Percentiles rank a stretch among this genome's conserved stretches.
These are phyloP conservation scores for Rhinocladiella mackenziei DNA, from an alignment of 2,329 filamentous ascomycete genomes.

Conservation along the genomic window DNA sequence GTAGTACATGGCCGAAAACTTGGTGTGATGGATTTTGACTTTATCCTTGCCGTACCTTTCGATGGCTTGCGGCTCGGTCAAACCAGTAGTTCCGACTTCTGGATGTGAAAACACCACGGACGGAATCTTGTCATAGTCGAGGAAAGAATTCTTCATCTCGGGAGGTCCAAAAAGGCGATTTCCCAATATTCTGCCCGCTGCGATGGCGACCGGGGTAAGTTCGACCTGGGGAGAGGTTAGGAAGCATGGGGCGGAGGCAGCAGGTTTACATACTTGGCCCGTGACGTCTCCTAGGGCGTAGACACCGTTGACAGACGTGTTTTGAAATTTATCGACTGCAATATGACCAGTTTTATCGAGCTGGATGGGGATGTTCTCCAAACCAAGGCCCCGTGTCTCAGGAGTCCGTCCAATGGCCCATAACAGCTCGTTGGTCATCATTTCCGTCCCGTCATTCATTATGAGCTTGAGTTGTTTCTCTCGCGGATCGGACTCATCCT, in stretches of 20 bases:
- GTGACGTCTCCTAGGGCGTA: slow-evolving; percentile 52
- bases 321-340: slow-evolving; percentile 49
- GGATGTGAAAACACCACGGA: slow-evolving; percentile 53
- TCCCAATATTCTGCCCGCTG: slow-evolving; percentile 48
- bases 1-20: slow-evolving; percentile 50
- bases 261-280: slow-evolving; percentile 38
- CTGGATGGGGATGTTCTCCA: slow-evolving; percentile 43
- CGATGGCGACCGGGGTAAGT: slow-evolving; percentile 51
- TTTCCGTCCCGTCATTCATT: slow-evolving; percentile 40
- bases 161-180: slow-evolving; percentile 49
- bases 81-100: slow-evolving; percentile 47
- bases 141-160: slow-evolving; percentile 42
- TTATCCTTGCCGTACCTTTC: slow-evolving; percentile 47
- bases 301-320: slow-evolving; percentile 45
- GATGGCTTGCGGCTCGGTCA: slow-evolving; percentile 49
- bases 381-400: slow-evolving; percentile 42
- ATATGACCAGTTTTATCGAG: slow-evolving; percentile 40
- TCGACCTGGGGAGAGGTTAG: slow-evolving; percentile 38
- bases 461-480: slow-evolving; percentile 47
- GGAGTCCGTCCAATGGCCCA: slow-evolving; percentile 50
- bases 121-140: slow-evolving; percentile 50
- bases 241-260: no score
- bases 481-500: slow-evolving; percentile 43
- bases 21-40: slow-evolving; percentile 49
- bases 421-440: slow-evolving; percentile 48